Base-by-base conservation (phyloP, 768 basidiomycete genomes). In the Paxillus involutus region DNA sequence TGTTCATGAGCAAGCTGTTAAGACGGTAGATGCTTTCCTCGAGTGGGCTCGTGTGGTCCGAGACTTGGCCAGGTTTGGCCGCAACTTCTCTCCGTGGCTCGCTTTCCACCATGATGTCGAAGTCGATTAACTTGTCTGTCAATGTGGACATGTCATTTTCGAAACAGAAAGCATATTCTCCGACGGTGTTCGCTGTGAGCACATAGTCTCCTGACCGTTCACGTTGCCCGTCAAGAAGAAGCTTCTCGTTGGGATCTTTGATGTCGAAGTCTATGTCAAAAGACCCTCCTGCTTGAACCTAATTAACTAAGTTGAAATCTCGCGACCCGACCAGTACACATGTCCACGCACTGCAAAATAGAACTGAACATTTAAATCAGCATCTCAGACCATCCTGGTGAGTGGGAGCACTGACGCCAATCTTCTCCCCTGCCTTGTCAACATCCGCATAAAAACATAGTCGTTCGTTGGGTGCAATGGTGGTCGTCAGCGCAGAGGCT, bases 141-240 rank as follows among this genome's bases (percentile, higher is more conserved):
- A 97, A 79, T 4, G 92, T 91, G 24, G 89, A 91, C 80, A 96
- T 96, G 76, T 98, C 95, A 70, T 99, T 99, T 68, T 94, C 91
- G 70, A 98, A 97, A 76, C 96, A 98, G 77, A 99, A 98, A 6
- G 95, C 70, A 67, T 93, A 94, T 80, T 94, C 91, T 62, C 91
- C 91, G 69, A 87, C 80, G 17, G 82, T 82, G 73, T 97, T 96
- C 17, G 94, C 97, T 4, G 97, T 98, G 57, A 98, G 81, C 51
- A 99, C 92, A 64, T 89, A 98, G 83, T 99, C 97, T 33, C 97
- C 97, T 60, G 97, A 94, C 32, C 91, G 86, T 65, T 98, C 96
- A 26, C 88, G 84, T 61, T 81, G 74, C 49, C 94, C 97, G 48
- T 95, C 90, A 44, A 99, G 83, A 24, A 98, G 71, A 33, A 95